Conservation (phyloP, 2,329 filamentous ascomycete species). For the Lasiodiplodia sp. region DNA sequence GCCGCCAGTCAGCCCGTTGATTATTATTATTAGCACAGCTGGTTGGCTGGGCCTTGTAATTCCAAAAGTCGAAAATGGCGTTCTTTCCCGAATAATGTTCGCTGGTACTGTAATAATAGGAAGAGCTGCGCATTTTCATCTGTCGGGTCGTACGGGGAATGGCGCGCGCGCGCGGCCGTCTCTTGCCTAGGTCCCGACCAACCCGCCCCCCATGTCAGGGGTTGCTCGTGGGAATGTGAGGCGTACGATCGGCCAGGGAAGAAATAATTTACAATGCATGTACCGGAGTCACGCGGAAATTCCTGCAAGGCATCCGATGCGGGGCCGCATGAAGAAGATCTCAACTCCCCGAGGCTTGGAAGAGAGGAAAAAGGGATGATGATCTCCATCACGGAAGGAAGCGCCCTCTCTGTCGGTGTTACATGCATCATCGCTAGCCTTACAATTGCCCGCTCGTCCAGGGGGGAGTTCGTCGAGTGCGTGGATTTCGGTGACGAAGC, state of each 20-base stretch:
- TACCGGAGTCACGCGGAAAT: not conserved
- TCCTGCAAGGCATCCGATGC: not conserved
- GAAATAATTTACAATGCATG: not conserved
- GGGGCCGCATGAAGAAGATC: not conserved
- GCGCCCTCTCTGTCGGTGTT: not conserved
- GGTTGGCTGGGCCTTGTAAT: no score
- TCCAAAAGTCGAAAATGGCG: no score
- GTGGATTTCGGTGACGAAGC: not conserved
- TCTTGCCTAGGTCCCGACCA: no score
- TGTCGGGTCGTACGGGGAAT: not conserved
- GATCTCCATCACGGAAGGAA: not conserved
- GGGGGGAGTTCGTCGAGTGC: not conserved
- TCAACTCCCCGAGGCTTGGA: not conserved
- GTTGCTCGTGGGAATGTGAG: not conserved
- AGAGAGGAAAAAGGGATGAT: not conserved
- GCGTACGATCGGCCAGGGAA: no score
- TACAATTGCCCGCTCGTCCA: not conserved
- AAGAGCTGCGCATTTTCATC: no score
- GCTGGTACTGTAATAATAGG: no score
- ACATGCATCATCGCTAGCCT: not conserved
- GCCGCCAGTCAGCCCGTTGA: no score
- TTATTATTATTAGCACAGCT: no score
- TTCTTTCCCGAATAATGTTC: no score
- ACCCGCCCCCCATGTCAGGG: not conserved
- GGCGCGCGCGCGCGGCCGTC: no score